Evolutionary conservation across 1,139 yeast genomes (phyloP), one percentile per base, ranked within the genome.

Genomic region (Geotrichum phurueaensis): DNA sequence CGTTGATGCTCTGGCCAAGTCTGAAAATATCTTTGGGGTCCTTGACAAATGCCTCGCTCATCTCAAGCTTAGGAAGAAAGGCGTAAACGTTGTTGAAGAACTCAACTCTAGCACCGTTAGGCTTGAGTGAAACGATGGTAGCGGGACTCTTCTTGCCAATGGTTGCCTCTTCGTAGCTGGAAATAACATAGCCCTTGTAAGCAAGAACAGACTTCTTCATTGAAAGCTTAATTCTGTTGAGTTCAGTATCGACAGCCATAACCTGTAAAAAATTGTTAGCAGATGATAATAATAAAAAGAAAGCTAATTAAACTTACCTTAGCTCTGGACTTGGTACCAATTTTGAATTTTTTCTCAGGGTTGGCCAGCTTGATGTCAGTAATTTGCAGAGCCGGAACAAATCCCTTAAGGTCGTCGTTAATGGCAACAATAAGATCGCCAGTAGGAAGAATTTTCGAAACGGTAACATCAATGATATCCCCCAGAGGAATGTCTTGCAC

Each of bases 291-390:
- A 5, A 20, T 55, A 27, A 48, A 54, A 45, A 82, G 5, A 53
- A 45, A 4, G 9, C 15, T 18, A 18, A 23, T 45, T 7, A 50
- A 48, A 65, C 68, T 63, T 54, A 75, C 83, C 74, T 97, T 84
- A 64, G 87, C 96, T 69, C 82, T 87, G 49, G 89, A 88, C 67
- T 85, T 87, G 56, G 86, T 78, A 10, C 97, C 98, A 57, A 84
- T 83, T 73, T 89, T 89, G 79, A 85, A 94, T 71, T 91, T 89
- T 77, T 94, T 84, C 74, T 94, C 98, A 5, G 99, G 99, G 70
- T 91, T 87, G 7, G 85, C 84, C 65, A 94, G 79, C 70, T 85
- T 87, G 63, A 88, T 81, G 73, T 94, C 99, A 66, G 96, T 86
- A 74, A 94, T 83, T 68, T 92, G 97, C 49, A 78, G 71, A 36